Evolutionary conservation across 805 yeast genomes (phyloP), one percentile per base, ranked within the genome.

Genomic region (Barnettozyma wickerhamii): DNA sequence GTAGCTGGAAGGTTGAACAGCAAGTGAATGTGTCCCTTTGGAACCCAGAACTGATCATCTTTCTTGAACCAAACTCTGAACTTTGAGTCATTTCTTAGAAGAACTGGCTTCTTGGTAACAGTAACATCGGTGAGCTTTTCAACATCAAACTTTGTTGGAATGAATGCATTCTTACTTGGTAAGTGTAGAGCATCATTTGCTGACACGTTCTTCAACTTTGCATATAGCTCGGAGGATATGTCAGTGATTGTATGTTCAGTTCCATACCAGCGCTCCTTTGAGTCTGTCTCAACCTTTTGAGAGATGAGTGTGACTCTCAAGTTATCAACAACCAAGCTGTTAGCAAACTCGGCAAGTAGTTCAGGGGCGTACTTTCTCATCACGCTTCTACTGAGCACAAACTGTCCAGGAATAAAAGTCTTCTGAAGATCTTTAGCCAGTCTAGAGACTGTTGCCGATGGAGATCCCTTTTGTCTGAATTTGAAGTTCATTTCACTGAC

Each of bases 41-140:
- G 99, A 14, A 86, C 84, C 69, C 84, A 78, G 57, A 91, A 85
- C 37, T 81, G 78, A 50, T 91, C 96, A 64, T 91, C 96, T 52
- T 83, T 83, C 59, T 91, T 91, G 60, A 70, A 86, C 98, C 98
- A 91, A 28, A 86, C 65, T 51, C 79, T 81, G 29, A 71, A 62
- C 35, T 69, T 69, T 12, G 71, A 62, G 34, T 72, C 69, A 34
- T 74, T 69, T 43, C 72, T 63, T 41, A 93, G 63, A 30, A 88
- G 65, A 28, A 67, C 66, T 2, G 97, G 96, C 45, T 74, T 75
- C 21, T 69, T 69, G 9, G 54, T 38, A 20, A 69, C 65, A 12
- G 57, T 55, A 21, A 59, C 61, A 14, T 57, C 57, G 27, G 61
- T 63, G 19, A 65, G 52, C 42, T 70, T 72, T 29, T 69, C 68